A percentile compares a stretch with the other conserved stretches of the same genome.
These are phyloP conservation scores for Candida sphagnicola DNA, from an alignment of 805 yeast species.

Conservation along the genomic window DNA sequence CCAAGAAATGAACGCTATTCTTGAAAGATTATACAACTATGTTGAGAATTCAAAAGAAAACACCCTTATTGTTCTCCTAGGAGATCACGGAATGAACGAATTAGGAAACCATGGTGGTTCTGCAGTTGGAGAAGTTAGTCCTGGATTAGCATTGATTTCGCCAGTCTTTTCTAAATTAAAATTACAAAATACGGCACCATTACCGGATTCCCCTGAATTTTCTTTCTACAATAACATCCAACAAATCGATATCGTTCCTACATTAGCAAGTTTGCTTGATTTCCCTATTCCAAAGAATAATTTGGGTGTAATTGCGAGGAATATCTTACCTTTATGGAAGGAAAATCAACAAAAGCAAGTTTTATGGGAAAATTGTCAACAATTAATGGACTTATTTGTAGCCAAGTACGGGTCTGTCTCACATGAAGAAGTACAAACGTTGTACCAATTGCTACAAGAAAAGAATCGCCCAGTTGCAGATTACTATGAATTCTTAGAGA, in stretches of 20 bases:
- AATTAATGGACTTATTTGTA: slow-evolving; percentile 45
- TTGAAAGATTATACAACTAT: slow-evolving; percentile 45
- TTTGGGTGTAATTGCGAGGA: slow-evolving; percentile 66
- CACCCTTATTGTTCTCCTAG: slow-evolving; percentile 72
- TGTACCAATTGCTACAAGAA: slow-evolving; percentile 7
- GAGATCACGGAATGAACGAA: slow-evolving; percentile 97
- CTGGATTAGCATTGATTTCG: slow-evolving; percentile 72
- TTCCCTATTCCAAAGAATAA: slow-evolving; percentile 68
- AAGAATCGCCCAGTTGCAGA: slow-evolving; percentile 6
- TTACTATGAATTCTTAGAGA: slow-evolving; percentile 31
- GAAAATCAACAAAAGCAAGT: slow-evolving; percentile 29
- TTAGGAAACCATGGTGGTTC: slow-evolving; percentile 97
- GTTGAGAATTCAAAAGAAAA: slow-evolving; percentile 14
- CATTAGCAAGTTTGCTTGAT: slow-evolving; percentile 56
- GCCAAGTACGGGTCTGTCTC: slow-evolving; percentile 28
- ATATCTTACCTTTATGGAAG: slow-evolving; percentile 52
- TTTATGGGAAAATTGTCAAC: slow-evolving; percentile 54
- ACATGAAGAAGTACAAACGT: slow-evolving; percentile 7
- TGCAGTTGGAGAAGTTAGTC: slow-evolving; percentile 84
- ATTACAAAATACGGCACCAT: slow-evolving; percentile 31
- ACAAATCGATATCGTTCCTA: slow-evolving; percentile 74
- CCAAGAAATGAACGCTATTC: slow-evolving; percentile 74
- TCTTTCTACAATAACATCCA: slow-evolving; percentile 50
- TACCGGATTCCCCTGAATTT: slow-evolving; percentile 39
- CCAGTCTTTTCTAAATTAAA: slow-evolving; percentile 43